phyloP scores from a whole-genome alignment of 2,329 filamentous ascomycete species.

The Mycosphaerelloides madeirae region DNA sequence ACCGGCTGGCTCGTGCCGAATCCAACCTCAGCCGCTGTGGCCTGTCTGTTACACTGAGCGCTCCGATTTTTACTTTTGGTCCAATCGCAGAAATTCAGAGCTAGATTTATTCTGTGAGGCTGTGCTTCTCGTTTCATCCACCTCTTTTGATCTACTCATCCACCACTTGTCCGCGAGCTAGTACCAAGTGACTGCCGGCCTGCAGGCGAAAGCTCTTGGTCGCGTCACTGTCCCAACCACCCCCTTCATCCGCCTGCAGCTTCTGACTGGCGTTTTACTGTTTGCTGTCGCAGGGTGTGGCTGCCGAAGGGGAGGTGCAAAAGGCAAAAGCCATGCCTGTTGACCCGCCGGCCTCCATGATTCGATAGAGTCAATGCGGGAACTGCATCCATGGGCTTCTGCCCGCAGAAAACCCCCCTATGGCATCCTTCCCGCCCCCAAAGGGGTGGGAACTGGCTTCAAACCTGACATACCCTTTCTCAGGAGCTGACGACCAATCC shows the following conservation, averaged over 20 bases:
- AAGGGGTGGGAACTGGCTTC: no score
- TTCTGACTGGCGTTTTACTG: not conserved
- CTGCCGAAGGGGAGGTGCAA: constrained; percentile 11
- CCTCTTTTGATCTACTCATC: not conserved
- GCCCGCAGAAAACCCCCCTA: constrained; percentile 9
- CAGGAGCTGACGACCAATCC: no score
- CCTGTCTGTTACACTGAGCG: constrained; percentile 8
- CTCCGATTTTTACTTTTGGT: constrained; percentile 12
- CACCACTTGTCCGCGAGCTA: not conserved
- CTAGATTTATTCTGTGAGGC: constrained; percentile 16
- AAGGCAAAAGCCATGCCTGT: constrained; percentile 12
- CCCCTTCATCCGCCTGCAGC: constrained; percentile 15
- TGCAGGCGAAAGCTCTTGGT: constrained; percentile 1
- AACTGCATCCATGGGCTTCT: constrained; percentile 18
- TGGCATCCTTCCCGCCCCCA: not conserved
- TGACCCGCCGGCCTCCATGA: constrained; percentile 9
- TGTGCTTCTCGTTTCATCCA: constrained; percentile 12
- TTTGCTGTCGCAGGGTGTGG: constrained; percentile 16
- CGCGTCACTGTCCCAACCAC: constrained; percentile 19
- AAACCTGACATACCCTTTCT: no score
- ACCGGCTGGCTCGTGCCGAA: constrained; percentile 6
- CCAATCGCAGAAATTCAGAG: constrained; percentile 21
- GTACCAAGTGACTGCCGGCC: constrained; percentile 14
- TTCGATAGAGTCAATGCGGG: constrained; percentile 14
- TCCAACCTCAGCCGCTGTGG: no score